Base-by-base conservation (phyloP, 805 yeast species). In the Candida patagonica region DNA sequence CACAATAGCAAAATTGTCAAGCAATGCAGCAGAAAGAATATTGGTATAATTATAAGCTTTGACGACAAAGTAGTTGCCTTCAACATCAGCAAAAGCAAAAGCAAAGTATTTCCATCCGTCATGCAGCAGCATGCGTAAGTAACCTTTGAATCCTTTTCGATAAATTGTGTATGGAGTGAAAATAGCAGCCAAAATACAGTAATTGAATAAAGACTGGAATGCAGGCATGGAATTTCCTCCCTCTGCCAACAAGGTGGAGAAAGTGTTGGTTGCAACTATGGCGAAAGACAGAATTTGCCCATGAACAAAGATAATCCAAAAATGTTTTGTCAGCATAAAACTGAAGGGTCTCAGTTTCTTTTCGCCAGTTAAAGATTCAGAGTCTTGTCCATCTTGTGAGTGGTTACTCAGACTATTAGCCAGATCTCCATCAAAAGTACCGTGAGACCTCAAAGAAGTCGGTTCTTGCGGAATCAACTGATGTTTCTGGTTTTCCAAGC, bases 21-120 rank as follows among this genome's bases (percentile, higher is more conserved):
- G 59, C 42, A 66, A 45, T 17, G 68, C 62, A 4, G 71, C 71
- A 38, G 66, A 58, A 29, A 66, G 51, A 46, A 66, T 47, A 44
- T 65, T 66, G 16, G 71, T 67, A 51, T 67, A 66, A 40, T 55
- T 56, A 45, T 66, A 66, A 13, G 71, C 71, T 42, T 58, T 59
- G 35, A 65, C 69, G 12, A 66, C 64, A 41, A 67, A 66, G 49
- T 66, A 66, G 55, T 66, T 66, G n/a, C 71, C 71, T 47, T 67
- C 58, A 20, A 66, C 71, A 40, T 66, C 71, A 17, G 66, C 66
- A 50, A 66, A 67, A 2, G 70, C 64, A 30, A 66, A 44, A 15
- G 65, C 31, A 44, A 67, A 62, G 42, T 55, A 66, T 49, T 66
- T 62, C 71, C 71, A 66, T 43, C 68, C 60, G 44, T 66, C 69